A percentile compares a stretch with the other conserved stretches of the same genome.
Evolutionary conservation across 2,329 filamentous ascomycete genomes (phyloP).

Genomic region (Didymella keratinophila): DNA sequence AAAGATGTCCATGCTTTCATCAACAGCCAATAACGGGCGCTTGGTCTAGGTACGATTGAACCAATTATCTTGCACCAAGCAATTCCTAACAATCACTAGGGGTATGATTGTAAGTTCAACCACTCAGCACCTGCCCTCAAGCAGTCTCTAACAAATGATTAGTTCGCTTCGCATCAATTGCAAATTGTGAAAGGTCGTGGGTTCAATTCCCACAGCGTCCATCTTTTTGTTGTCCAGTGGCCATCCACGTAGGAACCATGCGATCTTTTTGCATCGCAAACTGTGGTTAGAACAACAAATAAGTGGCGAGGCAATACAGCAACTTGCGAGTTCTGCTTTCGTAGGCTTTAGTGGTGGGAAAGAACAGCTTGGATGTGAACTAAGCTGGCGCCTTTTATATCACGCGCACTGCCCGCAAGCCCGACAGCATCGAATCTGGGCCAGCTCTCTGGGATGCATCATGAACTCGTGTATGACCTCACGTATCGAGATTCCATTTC

Average conservation of each 20-base stretch:
- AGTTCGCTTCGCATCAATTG: slow-evolving; percentile 23
- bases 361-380: neutral
- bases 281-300: neutral
- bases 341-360: neutral
- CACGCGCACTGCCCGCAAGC: too few relatives aligned
- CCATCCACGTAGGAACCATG: too few relatives aligned
- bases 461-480: neutral
- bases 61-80: too few relatives aligned
- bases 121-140: too few relatives aligned
- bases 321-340: neutral
- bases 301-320: neutral
- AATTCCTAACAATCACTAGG: too few relatives aligned
- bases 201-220: slow-evolving; percentile 28
- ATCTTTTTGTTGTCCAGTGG: neutral
- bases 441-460: neutral
- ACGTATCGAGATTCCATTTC: neutral
- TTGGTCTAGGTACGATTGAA: too few relatives aligned
- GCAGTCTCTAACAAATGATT: slow-evolving; percentile 13
- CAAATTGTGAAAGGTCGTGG: slow-evolving; percentile 22
- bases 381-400: too few relatives aligned
- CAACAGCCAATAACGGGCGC: slow-evolving; percentile 18
- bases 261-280: neutral
- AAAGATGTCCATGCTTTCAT: too few relatives aligned
- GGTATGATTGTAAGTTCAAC: too few relatives aligned
- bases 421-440: too few relatives aligned